Evolutionary conservation across 2,329 filamentous ascomycete genomes (phyloP).

Genomic region (Escovopsis sp.): DNA sequence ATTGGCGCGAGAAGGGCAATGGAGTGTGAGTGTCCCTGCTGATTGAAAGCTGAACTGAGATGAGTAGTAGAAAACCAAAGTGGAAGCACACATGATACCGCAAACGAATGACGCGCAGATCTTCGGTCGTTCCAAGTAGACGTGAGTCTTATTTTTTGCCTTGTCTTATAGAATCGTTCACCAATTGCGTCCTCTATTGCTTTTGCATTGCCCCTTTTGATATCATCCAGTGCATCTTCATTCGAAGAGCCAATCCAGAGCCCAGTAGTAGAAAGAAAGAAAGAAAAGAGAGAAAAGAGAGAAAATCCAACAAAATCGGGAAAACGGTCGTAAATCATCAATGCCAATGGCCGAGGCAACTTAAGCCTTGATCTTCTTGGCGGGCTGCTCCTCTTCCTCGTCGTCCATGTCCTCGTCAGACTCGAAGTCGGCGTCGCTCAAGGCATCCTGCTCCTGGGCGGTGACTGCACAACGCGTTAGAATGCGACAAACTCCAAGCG

Average conservation of each 20-base stretch:
- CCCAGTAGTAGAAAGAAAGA: no score
- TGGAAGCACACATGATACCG: background rate
- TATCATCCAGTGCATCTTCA: no score
- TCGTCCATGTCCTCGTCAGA: slow-evolving; percentile 41
- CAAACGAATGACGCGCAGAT: background rate
- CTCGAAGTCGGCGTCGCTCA: slow-evolving; percentile 59
- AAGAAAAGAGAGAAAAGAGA: background rate
- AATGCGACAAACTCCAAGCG: background rate
- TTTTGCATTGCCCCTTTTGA: background rate
- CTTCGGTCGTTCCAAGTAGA: background rate
- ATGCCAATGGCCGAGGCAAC: background rate
- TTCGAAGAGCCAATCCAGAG: no score
- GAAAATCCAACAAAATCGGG: background rate
- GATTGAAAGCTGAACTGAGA: no score
- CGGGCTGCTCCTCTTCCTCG: slow-evolving; percentile 26
- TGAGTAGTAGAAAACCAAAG: no score
- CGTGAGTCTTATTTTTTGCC: slow-evolving; percentile 3
- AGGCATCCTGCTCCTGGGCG: slow-evolving; percentile 53
- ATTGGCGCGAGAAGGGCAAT: background rate
- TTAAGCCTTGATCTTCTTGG: slow-evolving; percentile 30
- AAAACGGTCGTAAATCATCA: slow-evolving; percentile 3
- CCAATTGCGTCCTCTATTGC: background rate
- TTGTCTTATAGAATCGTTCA: background rate
- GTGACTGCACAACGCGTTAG: slow-evolving; percentile 10
- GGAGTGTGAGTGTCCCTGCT: background rate